Evolutionary conservation across 2,329 filamentous ascomycete genomes (phyloP).

Genomic region (Alternaria solani): DNA sequence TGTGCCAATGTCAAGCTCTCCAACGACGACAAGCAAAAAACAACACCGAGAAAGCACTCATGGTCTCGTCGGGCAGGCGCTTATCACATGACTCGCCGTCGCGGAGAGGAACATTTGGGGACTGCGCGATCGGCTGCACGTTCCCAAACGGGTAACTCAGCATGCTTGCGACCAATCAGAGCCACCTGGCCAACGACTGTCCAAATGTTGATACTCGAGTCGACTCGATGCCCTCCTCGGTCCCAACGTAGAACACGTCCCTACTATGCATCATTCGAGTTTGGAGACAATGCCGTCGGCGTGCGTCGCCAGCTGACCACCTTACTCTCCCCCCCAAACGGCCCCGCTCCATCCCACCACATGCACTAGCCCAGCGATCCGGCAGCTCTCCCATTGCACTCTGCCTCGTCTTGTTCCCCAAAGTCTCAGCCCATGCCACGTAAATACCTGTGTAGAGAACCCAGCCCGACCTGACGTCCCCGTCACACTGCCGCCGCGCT

Average conservation of each 20-base stretch:
- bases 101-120: not conserved
- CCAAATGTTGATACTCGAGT: not conserved
- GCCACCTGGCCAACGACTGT: not conserved
- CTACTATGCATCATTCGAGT: not conserved
- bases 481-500: not conserved
- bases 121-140: not conserved
- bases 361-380: not conserved
- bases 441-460: not conserved
- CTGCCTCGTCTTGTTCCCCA: not conserved
- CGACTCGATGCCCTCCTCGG: not conserved
- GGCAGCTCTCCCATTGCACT: not conserved
- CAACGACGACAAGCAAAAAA: not conserved
- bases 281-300: not conserved
- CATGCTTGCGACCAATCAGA: constrained; percentile 13
- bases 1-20: constrained; percentile 26
- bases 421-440: not conserved
- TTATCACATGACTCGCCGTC: not conserved
- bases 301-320: constrained; percentile 2
- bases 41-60: not conserved
- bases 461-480: not conserved
- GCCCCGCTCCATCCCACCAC: constrained; percentile 1
- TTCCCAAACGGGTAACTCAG: constrained; percentile 13
- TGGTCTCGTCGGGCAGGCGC: not conserved
- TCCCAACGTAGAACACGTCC: not conserved
- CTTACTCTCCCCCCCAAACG: not conserved